These are phyloP conservation scores for Boletus subparvulus DNA, from an alignment of 768 basidiomycete genomes.

Conservation along the genomic window DNA sequence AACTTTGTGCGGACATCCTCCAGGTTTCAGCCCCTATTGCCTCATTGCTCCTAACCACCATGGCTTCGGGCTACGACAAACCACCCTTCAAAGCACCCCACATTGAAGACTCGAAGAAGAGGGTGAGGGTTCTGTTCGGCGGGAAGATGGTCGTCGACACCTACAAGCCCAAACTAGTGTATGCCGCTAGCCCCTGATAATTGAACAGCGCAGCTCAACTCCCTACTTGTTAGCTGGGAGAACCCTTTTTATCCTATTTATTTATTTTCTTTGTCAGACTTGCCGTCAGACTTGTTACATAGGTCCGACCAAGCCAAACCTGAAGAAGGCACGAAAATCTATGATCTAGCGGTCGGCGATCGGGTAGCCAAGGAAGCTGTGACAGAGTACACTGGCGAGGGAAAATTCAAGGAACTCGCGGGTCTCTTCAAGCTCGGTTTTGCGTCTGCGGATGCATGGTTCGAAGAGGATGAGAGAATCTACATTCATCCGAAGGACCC, in stretches of 20 bases:
- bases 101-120: slow-evolving; percentile 48
- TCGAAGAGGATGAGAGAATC: slow-evolving; percentile 66
- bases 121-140: slow-evolving; percentile 53
- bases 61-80: slow-evolving; percentile 17
- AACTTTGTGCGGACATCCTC: neutral
- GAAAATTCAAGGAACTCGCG: slow-evolving; percentile 37
- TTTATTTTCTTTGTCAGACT: slow-evolving; percentile 49
- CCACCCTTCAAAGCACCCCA: slow-evolving; percentile 43
- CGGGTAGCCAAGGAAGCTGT: slow-evolving; percentile 40
- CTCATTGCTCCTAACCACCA: slow-evolving; percentile 1
- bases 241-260: slow-evolving; percentile 52
- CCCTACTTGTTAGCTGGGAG: slow-evolving; percentile 49
- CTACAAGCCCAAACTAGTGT: slow-evolving; percentile 59
- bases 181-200: slow-evolving; percentile 25
- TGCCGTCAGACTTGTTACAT: slow-evolving; percentile 44
- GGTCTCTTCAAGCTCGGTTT: slow-evolving; percentile 53
- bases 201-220: neutral
- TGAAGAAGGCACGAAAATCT: slow-evolving; percentile 36
- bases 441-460: slow-evolving; percentile 57
- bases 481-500: slow-evolving; percentile 65
- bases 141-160: slow-evolving; percentile 57
- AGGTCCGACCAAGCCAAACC: slow-evolving; percentile 28
- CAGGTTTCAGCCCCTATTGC: neutral
- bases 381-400: slow-evolving; percentile 30
- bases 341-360: slow-evolving; percentile 47